Base-by-base conservation (phyloP, 2,329 filamentous ascomycete genomes). In the Beauveria brongniartii region DNA sequence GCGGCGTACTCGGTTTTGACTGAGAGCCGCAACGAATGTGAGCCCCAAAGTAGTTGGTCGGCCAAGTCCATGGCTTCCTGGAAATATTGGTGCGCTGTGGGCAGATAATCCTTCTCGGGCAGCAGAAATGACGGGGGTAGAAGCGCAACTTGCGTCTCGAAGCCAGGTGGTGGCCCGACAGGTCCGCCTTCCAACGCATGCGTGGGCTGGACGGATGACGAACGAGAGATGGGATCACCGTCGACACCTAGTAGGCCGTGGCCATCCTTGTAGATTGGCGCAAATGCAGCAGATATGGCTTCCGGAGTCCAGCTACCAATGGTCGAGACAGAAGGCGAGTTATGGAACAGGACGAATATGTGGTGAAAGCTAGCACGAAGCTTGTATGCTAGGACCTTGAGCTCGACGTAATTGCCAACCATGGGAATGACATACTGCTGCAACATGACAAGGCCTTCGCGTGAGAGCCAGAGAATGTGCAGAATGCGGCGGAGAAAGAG, bases 341-440 rank as follows among this genome's bases (percentile, higher is more conserved):
- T 97, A 77, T 97, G 91, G 71, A 97, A 97, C 14, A 97, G 82
- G 59, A 96, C 94, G 72, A 96, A 96, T 66, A 99, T 91, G 76
- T 99, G 93, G 68, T 95, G 94, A 71, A 97, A 96, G 22, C 91
- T 96, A 18, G 94, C 94, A 63, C 91, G 87, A 16, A 99, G 82
- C 74, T 97, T 99, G 72, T 91, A 91, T 22, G 90, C 88, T 64
- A 99, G 82, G 50, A 97, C 92, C 69, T 92, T 92, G 61, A 96
- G 85, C 72, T 96, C 92, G 69, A 80, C 85, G 74, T 86, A 91
- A 69, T 84, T 88, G 66, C 82, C 86, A 61, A 91, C 90, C 82
- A 88, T 90, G 47, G 93, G 94, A 22, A 97, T 78, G 52, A 99
- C 86, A 71, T 93, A 94, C 70, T 87, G 82, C 69, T 97, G 92